Evolutionary conservation across 2,329 filamentous ascomycete genomes (phyloP).

Genomic region (Diplodia mutila): DNA sequence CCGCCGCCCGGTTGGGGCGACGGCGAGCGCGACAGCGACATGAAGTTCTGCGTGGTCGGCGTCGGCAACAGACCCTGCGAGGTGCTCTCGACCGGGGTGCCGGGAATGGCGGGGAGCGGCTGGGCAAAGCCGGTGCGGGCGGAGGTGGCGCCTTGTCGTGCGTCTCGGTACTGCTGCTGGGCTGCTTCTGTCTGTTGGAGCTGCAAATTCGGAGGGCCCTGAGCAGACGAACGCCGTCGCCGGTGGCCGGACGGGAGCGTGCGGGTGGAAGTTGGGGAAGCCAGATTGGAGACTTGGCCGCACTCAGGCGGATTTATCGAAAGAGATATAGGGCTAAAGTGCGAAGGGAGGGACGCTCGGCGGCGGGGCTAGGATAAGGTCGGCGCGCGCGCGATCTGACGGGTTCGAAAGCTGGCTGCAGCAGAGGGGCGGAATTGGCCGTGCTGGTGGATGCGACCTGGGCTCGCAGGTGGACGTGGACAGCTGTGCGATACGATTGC

Average conservation of each 20-base stretch:
- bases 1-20: constrained; percentile 83
- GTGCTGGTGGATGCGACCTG: not conserved
- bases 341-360: constrained; percentile 13
- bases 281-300: constrained; percentile 38
- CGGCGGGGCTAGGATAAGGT: constrained; percentile 16
- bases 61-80: constrained; percentile 22
- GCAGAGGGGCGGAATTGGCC: constrained; percentile 5
- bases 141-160: constrained; percentile 39
- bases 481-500: constrained; percentile 15
- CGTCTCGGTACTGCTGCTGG: constrained; percentile 31
- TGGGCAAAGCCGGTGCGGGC: constrained; percentile 38
- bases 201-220: constrained; percentile 39
- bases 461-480: not conserved
- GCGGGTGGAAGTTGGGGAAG: constrained; percentile 43
- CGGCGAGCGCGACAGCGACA: constrained; percentile 86
- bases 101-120: constrained; percentile 43
- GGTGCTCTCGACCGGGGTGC: constrained; percentile 36
- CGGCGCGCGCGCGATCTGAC: constrained; percentile 4
- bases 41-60: constrained; percentile 44
- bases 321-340: constrained; percentile 6
- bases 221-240: constrained; percentile 45
- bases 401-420: constrained; percentile 5
- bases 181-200: constrained; percentile 31
- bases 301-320: not conserved
- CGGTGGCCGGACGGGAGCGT: constrained; percentile 42